Conservation (phyloP, 2,329 filamentous ascomycete species). For the Trichoderma atroviride region DNA sequence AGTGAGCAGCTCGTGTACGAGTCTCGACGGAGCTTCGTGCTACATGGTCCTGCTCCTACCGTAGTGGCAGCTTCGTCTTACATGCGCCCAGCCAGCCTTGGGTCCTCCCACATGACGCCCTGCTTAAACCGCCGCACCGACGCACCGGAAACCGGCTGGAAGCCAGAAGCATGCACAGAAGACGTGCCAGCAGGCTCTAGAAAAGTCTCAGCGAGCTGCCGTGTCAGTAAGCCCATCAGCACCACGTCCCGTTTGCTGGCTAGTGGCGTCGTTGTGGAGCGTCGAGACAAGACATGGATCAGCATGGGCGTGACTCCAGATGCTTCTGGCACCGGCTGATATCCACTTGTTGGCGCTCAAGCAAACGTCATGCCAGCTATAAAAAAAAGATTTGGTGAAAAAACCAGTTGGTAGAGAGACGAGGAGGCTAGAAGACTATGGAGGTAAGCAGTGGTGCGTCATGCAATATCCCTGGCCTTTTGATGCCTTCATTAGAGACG, state of each 20-base stretch:
- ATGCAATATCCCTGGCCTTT: not conserved
- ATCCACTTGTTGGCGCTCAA: not conserved
- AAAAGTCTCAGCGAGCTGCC: conserved; percentile 6
- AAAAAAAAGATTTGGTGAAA: not conserved
- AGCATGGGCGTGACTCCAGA: not conserved
- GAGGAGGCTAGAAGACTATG: not conserved
- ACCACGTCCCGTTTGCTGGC: conserved; percentile 16
- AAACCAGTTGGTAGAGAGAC: not conserved
- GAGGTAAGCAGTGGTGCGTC: too few species aligned
- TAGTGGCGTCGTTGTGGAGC: conserved; percentile 23
- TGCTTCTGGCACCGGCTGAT: not conserved
- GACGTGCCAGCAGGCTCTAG: not conserved
- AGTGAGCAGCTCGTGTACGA: not conserved
- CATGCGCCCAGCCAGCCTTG: not conserved
- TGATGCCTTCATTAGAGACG: not conserved
- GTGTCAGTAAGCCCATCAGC: conserved; percentile 20
- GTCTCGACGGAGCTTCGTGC: not conserved
- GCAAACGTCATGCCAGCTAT: conserved; percentile 6
- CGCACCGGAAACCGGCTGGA: conserved; percentile 7
- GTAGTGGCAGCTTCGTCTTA: not conserved
- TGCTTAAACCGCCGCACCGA: conserved; percentile 3
- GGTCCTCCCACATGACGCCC: conserved; percentile 5
- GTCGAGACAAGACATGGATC: conserved; percentile 7
- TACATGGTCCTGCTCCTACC: not conserved
- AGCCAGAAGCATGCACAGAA: not conserved